Percentiles rank a stretch among this genome's conserved stretches.
These are phyloP conservation scores for Vigna trinervia DNA, from an alignment of 306 rosid genomes.

Conservation along the genomic window DNA sequence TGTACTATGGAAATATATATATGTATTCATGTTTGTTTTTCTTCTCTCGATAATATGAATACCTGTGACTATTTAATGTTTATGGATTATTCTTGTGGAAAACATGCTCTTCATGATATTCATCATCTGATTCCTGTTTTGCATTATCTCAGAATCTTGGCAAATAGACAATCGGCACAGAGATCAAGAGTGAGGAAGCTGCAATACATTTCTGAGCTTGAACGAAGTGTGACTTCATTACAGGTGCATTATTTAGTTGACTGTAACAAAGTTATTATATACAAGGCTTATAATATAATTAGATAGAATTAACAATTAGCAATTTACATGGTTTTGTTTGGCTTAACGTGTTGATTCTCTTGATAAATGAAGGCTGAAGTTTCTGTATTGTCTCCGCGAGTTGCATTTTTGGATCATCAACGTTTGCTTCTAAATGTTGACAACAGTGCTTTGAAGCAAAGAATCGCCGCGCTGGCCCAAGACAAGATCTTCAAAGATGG, in stretches of 20 bases:
- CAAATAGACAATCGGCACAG: constrained; percentile 97
- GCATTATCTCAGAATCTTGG: constrained; percentile 72
- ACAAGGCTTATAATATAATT: background rate
- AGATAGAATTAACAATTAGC: too few relatives aligned
- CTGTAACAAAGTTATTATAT: constrained; percentile 5
- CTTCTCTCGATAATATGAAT: background rate
- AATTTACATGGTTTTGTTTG: background rate
- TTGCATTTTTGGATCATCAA: constrained; percentile 91
- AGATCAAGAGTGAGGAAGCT: constrained; percentile 97
- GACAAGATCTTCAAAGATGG: constrained; percentile 98
- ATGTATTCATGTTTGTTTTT: background rate
- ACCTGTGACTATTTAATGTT: constrained; percentile 7
- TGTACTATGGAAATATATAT: background rate
- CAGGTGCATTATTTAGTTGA: constrained; percentile 55
- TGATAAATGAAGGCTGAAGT: constrained; percentile 78
- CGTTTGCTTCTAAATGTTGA: constrained; percentile 93
- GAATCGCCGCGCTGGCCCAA: constrained; percentile 94
- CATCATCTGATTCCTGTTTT: constrained; percentile 19
- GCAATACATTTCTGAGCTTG: constrained; percentile 94
- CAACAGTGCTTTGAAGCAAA: constrained; percentile 95
- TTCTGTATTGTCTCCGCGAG: constrained; percentile 85
- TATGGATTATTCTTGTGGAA: background rate
- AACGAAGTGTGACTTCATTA: constrained; percentile 85
- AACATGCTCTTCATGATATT: constrained; percentile 9
- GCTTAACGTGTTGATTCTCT: background rate